Percentiles rank a stretch among this genome's conserved stretches.
Evolutionary conservation across 2,329 filamentous ascomycete genomes (phyloP).

Genomic region (Pestalotiopsis sp.): DNA sequence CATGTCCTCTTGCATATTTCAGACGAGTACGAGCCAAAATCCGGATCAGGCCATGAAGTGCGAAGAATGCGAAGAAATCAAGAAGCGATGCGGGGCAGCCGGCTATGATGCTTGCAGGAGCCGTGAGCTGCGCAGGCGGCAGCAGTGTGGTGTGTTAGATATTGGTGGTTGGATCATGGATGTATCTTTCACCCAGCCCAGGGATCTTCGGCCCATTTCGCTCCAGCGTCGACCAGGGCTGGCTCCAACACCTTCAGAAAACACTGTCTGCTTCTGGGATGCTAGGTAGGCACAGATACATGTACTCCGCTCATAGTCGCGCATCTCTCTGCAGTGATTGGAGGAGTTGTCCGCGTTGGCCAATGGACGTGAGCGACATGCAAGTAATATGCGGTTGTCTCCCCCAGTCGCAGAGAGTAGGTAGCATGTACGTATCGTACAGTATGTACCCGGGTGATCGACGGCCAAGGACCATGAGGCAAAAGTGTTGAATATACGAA

Average conservation of each 20-base stretch:
- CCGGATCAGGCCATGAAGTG: conserved; percentile 4
- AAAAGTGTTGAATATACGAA: not conserved
- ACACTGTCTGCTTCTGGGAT: not conserved
- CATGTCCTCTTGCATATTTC: not conserved
- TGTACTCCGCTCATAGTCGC: not conserved
- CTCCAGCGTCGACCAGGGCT: not conserved
- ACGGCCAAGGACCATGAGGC: not conserved
- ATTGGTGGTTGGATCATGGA: not conserved
- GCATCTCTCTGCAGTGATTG: not conserved
- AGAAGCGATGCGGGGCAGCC: conserved; percentile 10
- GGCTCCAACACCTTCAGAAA: not conserved
- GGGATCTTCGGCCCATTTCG: conserved; percentile 3
- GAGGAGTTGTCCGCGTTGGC: not conserved
- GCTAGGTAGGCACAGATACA: not conserved
- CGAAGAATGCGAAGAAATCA: not conserved
- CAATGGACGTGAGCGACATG: not conserved
- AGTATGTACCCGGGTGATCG: not conserved
- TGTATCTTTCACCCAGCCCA: not conserved
- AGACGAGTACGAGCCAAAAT: not conserved
- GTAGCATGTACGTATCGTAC: not conserved
- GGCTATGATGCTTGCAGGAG: conserved; percentile 14
- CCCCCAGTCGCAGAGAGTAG: not conserved
- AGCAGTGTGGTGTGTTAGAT: not conserved
- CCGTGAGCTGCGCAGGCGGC: conserved; percentile 4
- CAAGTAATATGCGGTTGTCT: not conserved